Percentiles rank a stretch among this genome's conserved stretches.
Conservation (phyloP, 1,139 yeast species). For the Protomyces inundatus region DNA sequence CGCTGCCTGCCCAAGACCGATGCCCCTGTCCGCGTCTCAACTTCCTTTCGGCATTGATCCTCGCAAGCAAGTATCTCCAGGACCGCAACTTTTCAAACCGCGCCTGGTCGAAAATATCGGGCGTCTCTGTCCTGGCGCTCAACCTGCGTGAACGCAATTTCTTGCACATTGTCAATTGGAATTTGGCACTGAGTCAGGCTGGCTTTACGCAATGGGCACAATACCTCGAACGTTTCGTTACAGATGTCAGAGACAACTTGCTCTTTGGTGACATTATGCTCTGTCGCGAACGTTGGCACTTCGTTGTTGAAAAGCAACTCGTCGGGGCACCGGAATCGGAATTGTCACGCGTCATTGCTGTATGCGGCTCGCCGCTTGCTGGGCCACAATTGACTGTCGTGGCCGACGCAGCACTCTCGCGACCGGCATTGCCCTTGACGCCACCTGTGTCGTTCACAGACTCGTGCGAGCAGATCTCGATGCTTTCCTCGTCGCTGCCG, state of each 20-base stretch:
- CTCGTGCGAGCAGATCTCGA: not conserved
- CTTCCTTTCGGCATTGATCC: slow-evolving; percentile 59
- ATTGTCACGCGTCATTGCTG: not conserved
- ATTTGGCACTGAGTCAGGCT: slow-evolving; percentile 3
- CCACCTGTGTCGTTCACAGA: not conserved
- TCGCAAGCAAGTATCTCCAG: slow-evolving; percentile 67
- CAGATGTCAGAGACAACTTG: slow-evolving; percentile 5
- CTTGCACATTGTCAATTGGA: slow-evolving; percentile 36
- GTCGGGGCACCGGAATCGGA: not conserved
- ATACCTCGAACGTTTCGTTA: slow-evolving; percentile 6
- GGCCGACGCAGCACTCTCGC: not conserved
- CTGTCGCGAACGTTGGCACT: slow-evolving; percentile 7
- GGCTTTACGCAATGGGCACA: slow-evolving; percentile 9
- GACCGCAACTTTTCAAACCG: slow-evolving; percentile 65
- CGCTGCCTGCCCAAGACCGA: not conserved
- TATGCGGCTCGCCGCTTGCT: slow-evolving; percentile 5
- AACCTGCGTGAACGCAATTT: slow-evolving; percentile 53
- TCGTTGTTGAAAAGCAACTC: not conserved
- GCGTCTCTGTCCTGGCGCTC: slow-evolving; percentile 50
- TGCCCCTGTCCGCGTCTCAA: slow-evolving; percentile 56
- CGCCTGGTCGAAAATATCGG: slow-evolving; percentile 75
- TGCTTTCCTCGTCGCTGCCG: not conserved
- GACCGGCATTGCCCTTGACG: not conserved
- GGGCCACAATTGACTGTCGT: slow-evolving; percentile 6
- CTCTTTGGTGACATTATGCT: slow-evolving; percentile 2